Base-by-base conservation (phyloP, 108 stramenopile genomes). In the Discostella stelligeroides region DNA sequence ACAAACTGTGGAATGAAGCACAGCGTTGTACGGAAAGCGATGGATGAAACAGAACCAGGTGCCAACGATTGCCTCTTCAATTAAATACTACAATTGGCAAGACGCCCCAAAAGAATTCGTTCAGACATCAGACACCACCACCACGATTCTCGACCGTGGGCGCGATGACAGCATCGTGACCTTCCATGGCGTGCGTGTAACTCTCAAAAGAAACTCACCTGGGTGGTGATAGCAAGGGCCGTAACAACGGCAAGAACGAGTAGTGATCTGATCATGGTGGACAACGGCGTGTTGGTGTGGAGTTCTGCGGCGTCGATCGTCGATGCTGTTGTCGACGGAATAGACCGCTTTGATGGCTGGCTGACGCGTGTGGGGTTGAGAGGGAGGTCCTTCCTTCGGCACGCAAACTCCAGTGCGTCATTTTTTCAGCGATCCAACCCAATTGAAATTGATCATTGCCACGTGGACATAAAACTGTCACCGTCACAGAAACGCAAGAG, bases 241-340 rank as follows among this genome's bases (percentile, higher is more conserved):
- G 70, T 70, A 41, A 79, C 66, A 30, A 72, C 37, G 70, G 70
- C 78, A 60, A 46, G 59, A 49, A 28, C 27, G 21, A 79, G 65
- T 9, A 79, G 49, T 29, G 78, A 68, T 72, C 78, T 58, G 78
- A 79, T 66, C 78, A 79, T 79, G 70, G 70, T 72, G 67, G 60
- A 29, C 27, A 29, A 14, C 24, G n/a, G n/a, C 1, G 0, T 4
- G 11, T 11, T 9, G 53, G 23, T 28, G 27, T 14, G 18, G 53
- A 0, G 53, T 55, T 55, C 8, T 29, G 53, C 23, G 13, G 25
- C 28, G 14, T 28, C 24, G 6, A 27, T 27, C 28, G 53, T 27
- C 9, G 25, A 8, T 55, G 53, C 28, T 25, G 8, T 7, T n/a
- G 27, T 55, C 12, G 43, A 2, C 13, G 43, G n/a, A 45, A 45